Conservation (phyloP, 768 basidiomycete genomes). For the Podaxis rugospora region DNA sequence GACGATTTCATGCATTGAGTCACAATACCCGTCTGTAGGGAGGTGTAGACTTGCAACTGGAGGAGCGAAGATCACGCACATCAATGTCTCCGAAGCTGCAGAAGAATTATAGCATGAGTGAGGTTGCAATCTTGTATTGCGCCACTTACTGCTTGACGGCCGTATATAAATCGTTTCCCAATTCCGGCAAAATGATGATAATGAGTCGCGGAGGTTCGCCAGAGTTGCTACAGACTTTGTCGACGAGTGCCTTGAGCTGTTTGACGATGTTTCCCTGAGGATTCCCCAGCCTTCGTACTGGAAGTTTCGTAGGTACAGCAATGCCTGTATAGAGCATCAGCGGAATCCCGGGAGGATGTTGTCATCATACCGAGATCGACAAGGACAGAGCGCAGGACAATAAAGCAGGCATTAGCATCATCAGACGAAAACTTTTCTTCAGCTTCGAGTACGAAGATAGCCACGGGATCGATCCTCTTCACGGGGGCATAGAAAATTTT, state of each 20-base stretch:
- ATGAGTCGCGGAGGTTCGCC: conserved; percentile 47
- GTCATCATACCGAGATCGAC: conserved; percentile 48
- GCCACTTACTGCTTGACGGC: conserved; percentile 13
- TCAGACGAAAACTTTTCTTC: conserved; percentile 42
- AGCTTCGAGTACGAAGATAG: conserved; percentile 58
- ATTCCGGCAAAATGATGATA: conserved; percentile 46
- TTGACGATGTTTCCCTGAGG: conserved; percentile 16
- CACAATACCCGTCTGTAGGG: conserved; percentile 58
- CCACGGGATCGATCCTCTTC: conserved; percentile 51
- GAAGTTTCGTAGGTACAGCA: conserved; percentile 9
- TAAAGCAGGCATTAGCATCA: conserved; percentile 44
- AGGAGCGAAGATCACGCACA: conserved; percentile 14
- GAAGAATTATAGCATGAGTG: background rate
- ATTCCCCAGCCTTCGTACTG: background rate
- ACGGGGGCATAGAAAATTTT: conserved; percentile 56
- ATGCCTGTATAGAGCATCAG: conserved; percentile 51
- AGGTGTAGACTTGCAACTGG: background rate
- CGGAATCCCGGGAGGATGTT: conserved; percentile 28
- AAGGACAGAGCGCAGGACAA: conserved; percentile 30
- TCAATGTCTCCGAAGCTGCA: conserved; percentile 62
- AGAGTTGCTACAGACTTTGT: conserved; percentile 33
- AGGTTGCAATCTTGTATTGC: background rate
- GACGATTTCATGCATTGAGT: conserved; percentile 70
- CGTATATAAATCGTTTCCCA: conserved; percentile 10
- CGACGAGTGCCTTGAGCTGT: conserved; percentile 49